phyloP scores from a whole-genome alignment of 768 basidiomycete species.

The Lentinula lateritia region DNA sequence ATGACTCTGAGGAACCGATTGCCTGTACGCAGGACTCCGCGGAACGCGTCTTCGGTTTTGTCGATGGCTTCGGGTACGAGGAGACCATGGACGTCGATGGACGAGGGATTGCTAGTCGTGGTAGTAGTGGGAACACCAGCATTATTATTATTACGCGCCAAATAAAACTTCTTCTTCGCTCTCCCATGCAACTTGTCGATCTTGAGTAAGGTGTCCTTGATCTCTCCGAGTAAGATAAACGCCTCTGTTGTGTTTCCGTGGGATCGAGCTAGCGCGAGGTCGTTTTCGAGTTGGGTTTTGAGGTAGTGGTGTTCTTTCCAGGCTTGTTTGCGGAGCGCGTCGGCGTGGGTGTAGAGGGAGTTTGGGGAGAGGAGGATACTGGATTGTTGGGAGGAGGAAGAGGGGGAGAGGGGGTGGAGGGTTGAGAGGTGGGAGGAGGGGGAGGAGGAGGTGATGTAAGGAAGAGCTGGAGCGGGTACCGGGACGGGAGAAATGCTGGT shows the following conservation, averaged over 20 bases:
- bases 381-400: too few relatives aligned
- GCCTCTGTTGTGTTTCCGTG: slow-evolving; percentile 31
- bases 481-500: not conserved
- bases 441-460: too few relatives aligned
- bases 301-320: slow-evolving; percentile 26
- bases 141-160: slow-evolving; percentile 8
- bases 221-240: slow-evolving; percentile 31
- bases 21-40: slow-evolving; percentile 29
- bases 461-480: not conserved
- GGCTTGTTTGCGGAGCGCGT: slow-evolving; percentile 23
- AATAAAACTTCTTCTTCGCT: slow-evolving; percentile 40
- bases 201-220: slow-evolving; percentile 27
- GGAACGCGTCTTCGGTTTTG: slow-evolving; percentile 36
- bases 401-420: too few relatives aligned
- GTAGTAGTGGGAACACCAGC: too few relatives aligned
- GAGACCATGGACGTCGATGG: slow-evolving; percentile 46
- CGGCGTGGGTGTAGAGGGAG: not conserved
- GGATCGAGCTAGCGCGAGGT: slow-evolving; percentile 22
- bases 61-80: slow-evolving; percentile 41
- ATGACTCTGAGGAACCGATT: slow-evolving; percentile 34
- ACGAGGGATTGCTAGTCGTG: not conserved
- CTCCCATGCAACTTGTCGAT: slow-evolving; percentile 35
- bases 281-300: slow-evolving; percentile 16
- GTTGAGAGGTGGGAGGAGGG: too few relatives aligned
- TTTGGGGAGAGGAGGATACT: too few relatives aligned